These are phyloP conservation scores for Xylaria acuta DNA, from an alignment of 495 filamentous ascomycete genomes.

Conservation along the genomic window DNA sequence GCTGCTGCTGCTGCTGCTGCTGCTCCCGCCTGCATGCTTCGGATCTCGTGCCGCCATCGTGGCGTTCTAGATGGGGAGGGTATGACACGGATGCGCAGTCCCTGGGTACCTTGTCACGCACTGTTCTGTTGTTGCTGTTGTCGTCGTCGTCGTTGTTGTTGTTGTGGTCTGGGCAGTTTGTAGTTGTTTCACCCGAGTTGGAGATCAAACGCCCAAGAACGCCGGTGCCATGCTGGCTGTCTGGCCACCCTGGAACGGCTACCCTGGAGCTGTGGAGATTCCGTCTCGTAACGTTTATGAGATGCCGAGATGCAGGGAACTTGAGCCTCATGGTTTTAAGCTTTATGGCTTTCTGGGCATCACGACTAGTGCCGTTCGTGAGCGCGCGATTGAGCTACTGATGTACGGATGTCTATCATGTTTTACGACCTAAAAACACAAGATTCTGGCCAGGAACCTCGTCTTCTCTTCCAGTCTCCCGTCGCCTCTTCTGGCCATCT, in stretches of 20 bases:
- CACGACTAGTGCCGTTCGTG: background rate
- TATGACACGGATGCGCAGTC: background rate
- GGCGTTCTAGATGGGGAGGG: background rate
- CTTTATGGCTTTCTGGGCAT: conserved; percentile 20
- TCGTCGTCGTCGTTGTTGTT: too few species aligned
- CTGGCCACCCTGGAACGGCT: background rate
- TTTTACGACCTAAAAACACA: background rate
- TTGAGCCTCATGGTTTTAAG: conserved; percentile 7
- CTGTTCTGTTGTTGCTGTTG: background rate
- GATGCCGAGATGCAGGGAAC: background rate
- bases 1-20: background rate
- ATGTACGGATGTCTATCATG: background rate
- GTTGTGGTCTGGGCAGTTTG: background rate
- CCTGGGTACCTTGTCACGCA: background rate
- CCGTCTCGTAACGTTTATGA: conserved; percentile 16
- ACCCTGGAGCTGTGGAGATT: conserved; percentile 16
- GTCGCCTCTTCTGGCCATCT: background rate
- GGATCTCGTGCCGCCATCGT: background rate
- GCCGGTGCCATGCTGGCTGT: background rate
- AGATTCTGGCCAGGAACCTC: background rate
- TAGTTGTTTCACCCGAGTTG: conserved; percentile 1
- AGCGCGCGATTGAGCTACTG: background rate
- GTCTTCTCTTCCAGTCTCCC: background rate
- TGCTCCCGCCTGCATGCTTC: background rate
- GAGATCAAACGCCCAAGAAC: background rate